Base-by-base conservation (phyloP, 139 green algal species). In the Coccomyxa sp. region DNA sequence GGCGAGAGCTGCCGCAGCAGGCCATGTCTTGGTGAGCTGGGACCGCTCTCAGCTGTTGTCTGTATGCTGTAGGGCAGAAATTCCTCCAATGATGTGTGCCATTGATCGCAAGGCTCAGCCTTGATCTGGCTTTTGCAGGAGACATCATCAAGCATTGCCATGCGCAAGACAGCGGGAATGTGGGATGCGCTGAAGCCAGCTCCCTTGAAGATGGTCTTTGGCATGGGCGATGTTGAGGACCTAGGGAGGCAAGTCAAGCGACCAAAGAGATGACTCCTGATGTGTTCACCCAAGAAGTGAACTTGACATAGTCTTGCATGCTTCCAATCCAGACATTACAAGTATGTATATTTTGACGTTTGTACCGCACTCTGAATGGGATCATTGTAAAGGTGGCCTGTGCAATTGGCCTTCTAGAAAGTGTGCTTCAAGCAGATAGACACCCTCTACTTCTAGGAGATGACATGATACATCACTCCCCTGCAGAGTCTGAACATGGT, bases 201-300 rank as follows among this genome's bases (percentile, higher is more conserved):
- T 3, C 50, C 50, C 27, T 22, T 64, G 18, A 64, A 64, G 50
- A 64, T 64, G 50, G 27, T 64, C 5, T 64, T 64, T 69, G 81
- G 81, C 44, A 38, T 72, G 12, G 81, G 70, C 0, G 81, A 85
- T 72, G 71, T 82, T 70, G 76, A 29, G 0, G 55, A 33, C 34
- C 70, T 9, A 29, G 55, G 33, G 22, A 27, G 70, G 0, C 24
- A 18, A 8, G 64, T 22, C 35, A 80, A 80, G 58, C 33, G 55
- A 37, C n/a, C 68, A 35, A 72, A 36, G 31, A 72, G 68, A 39
- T 72, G 50, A n/a, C n/a, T n/a, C n/a, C n/a, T n/a, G n/a, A n/a
- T n/a, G n/a, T n/a, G n/a, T n/a, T n/a, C n/a, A n/a, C n/a, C n/a
- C n/a, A n/a, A n/a, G n/a, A n/a, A n/a, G n/a, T n/a, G n/a, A n/a